Evolutionary conservation across 768 basidiomycete species (phyloP), one percentile per base, ranked within the genome.

Genomic region (Astraeus odoratus): DNA sequence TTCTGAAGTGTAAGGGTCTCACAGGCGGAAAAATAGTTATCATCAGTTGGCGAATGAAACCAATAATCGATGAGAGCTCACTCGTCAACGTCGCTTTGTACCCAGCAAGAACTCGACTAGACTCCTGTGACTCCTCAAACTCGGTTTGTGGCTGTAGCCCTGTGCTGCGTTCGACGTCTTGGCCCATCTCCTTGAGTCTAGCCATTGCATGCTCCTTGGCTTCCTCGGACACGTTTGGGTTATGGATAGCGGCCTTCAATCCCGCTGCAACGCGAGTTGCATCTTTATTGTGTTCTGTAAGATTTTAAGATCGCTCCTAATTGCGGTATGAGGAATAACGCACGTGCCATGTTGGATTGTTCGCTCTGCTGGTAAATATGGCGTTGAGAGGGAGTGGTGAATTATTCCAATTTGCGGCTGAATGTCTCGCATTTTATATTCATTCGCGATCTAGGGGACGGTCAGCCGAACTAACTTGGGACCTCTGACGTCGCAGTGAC

Each of bases 241-340:
- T 81, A 55, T 71, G 65, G 5, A 80, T 66, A 8, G 77, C 67
- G n/a, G 78, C 77, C 54, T 79, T 80, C 43, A 77, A 62, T 25
- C 80, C 80, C 1, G 74, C 76, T 20, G 70, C 70, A 38, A 81
- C 77, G 51, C 72, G 74, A 5, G 64, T 50, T 12, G 67, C 56
- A 40, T 75, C 67, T 55, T 76, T 74, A 23, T 23, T 23, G 12
- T 61, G 61, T 44, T 64, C 63, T 63, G n/a, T n/a, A n/a, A n/a
- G n/a, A n/a, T n/a, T n/a, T n/a, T n/a, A n/a, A n/a, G n/a, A n/a
- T n/a, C n/a, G n/a, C n/a, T n/a, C n/a, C n/a, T n/a, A n/a, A n/a
- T n/a, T n/a, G n/a, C n/a, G n/a, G 16, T 5, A 8, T 15, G 16
- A 41, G 29, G 29, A 16, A 49, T 48, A 38, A 51, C 37, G 12